These are phyloP conservation scores for Thamnidium elegans DNA, from an alignment of 192 early-diverging fungal genomes.

Conservation along the genomic window DNA sequence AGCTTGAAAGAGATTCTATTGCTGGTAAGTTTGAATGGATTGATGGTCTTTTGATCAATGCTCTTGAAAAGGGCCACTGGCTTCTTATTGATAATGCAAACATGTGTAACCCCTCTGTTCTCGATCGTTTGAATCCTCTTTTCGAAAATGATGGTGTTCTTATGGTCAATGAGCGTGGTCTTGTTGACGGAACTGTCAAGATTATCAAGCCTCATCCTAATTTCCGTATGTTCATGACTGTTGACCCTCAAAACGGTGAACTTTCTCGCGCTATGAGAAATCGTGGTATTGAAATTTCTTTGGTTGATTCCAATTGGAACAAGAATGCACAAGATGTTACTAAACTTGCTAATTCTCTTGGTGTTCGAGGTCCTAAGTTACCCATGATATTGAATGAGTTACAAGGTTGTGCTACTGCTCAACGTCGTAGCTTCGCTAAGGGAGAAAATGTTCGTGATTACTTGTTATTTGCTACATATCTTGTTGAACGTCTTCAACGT, in stretches of 20 bases:
- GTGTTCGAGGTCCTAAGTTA: conserved; percentile 41
- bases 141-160: conserved; percentile 87
- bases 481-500: conserved; percentile 51
- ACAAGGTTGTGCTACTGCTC: conserved; percentile 37
- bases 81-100: conserved; percentile 95
- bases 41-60: conserved; percentile 88
- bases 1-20: conserved; percentile 47
- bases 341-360: conserved; percentile 47
- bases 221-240: conserved; percentile 95
- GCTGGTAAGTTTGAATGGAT: conserved; percentile 96
- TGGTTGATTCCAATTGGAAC: conserved; percentile 54
- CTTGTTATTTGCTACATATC: conserved; percentile 40
- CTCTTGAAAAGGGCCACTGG: conserved; percentile 90
- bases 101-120: conserved; percentile 88
- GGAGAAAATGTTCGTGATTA: conserved; percentile 46
- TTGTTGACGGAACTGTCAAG: conserved; percentile 75
- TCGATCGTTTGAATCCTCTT: conserved; percentile 93
- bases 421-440: conserved; percentile 26
- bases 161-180: conserved; percentile 87
- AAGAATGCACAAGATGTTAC: conserved; percentile 45
- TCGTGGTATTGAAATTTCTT: conserved; percentile 88
- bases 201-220: conserved; percentile 80
- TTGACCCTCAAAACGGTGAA: conserved; percentile 90
- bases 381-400: conserved; percentile 39
- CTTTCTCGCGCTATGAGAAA: conserved; percentile 97